These are phyloP conservation scores for Wickerhamiella alocasiicola DNA, from an alignment of 805 yeast species.

Conservation along the genomic window DNA sequence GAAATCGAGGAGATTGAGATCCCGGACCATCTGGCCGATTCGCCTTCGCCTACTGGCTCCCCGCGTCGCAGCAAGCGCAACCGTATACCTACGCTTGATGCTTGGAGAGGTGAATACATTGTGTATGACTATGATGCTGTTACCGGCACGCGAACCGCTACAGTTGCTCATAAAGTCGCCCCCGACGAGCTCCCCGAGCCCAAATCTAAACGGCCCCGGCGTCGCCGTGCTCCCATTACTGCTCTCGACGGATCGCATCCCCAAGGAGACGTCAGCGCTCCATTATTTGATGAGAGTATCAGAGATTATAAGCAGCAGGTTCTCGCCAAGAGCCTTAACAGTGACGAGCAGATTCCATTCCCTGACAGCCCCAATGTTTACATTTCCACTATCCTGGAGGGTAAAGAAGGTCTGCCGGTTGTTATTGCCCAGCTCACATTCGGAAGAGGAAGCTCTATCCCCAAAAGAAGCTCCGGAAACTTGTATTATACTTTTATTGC, in stretches of 20 bases:
- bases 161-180: slow-evolving; percentile 17
- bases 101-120: slow-evolving; percentile 18
- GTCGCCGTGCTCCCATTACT: slow-evolving; percentile 9
- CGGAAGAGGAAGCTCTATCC: slow-evolving; percentile 9
- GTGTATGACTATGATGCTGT: slow-evolving; percentile 13
- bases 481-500: slow-evolving; percentile 17
- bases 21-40: background rate
- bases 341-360: slow-evolving; percentile 2
- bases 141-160: slow-evolving; percentile 14
- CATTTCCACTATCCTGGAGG: slow-evolving; percentile 7
- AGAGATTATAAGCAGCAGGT: slow-evolving; percentile 1
- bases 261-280: background rate
- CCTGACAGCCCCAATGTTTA: slow-evolving; percentile 12
- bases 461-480: slow-evolving; percentile 13
- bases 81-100: slow-evolving; percentile 18
- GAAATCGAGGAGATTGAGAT: slow-evolving; percentile 3
- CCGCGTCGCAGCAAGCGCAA: background rate
- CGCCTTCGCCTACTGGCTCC: background rate
- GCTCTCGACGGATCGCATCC: background rate
- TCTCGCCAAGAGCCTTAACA: background rate
- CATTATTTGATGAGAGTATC: background rate
- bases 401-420: background rate
- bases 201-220: slow-evolving; percentile 10
- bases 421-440: slow-evolving; percentile 3
- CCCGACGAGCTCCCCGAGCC: slow-evolving; percentile 11